Evolutionary conservation across 2,329 filamentous ascomycete species (phyloP).

Genomic region (Seiridium unicorne): DNA sequence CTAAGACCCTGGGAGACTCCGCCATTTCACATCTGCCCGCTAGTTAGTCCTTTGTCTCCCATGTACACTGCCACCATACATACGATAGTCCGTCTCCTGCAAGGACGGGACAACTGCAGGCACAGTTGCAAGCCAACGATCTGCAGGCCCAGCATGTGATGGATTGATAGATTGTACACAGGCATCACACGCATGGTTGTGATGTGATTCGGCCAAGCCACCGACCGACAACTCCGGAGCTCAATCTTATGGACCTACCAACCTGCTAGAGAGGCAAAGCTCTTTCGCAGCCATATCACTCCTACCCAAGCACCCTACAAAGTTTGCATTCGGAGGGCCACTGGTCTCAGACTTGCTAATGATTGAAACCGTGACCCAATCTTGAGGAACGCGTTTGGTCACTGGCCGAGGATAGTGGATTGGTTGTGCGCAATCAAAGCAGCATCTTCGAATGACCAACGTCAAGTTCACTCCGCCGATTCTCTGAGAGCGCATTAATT

Average conservation of each 20-base stretch:
- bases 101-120: not conserved
- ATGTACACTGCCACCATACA: not conserved
- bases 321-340: too few species aligned
- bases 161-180: not conserved
- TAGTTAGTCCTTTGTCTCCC: too few species aligned
- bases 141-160: not conserved
- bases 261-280: not conserved
- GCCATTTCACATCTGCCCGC: too few species aligned
- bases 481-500: slow-evolving; percentile 1
- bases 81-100: not conserved
- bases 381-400: too few species aligned
- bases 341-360: too few species aligned
- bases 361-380: too few species aligned
- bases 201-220: not conserved
- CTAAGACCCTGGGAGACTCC: too few species aligned
- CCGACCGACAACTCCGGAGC: not conserved
- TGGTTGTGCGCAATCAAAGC: not conserved
- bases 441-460: not conserved
- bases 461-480: not conserved
- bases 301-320: not conserved
- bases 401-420: not conserved
- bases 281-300: not conserved
- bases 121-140: not conserved
- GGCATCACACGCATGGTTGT: not conserved
- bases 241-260: not conserved